phyloP scores from a whole-genome alignment of 176 grass and related monocot species.

The Oryza glaberrima region DNA sequence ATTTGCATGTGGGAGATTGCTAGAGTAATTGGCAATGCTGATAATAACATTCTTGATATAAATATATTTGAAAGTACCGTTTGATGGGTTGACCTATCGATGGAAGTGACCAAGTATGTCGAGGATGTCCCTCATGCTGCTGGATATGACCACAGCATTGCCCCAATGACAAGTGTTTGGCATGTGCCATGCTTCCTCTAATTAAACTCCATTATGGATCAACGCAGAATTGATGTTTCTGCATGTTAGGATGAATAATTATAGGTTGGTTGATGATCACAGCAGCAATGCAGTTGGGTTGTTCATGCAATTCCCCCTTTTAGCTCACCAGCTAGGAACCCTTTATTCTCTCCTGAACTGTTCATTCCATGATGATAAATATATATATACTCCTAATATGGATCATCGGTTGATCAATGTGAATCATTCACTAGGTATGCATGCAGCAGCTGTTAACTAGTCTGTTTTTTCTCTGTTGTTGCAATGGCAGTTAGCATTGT shows the following conservation, averaged over 20 bases:
- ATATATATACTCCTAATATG: no score
- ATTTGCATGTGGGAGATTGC: neutral
- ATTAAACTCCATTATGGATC: slow-evolving; percentile 14
- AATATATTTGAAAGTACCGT: neutral
- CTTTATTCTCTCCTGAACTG: neutral
- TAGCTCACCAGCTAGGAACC: slow-evolving; percentile 18
- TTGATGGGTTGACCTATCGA: slow-evolving; percentile 44
- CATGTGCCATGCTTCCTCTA: slow-evolving; percentile 50
- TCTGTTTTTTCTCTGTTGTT: slow-evolving; percentile 24
- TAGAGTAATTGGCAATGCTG: neutral
- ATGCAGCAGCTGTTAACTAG: neutral
- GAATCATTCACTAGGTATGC: neutral
- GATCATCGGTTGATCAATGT: neutral
- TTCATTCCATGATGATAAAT: neutral
- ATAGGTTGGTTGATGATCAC: slow-evolving; percentile 37
- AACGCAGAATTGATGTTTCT: slow-evolving; percentile 11
- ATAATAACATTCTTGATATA: neutral
- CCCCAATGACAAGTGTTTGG: slow-evolving; percentile 27
- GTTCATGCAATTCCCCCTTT: neutral
- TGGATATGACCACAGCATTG: slow-evolving; percentile 24
- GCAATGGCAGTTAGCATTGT: neutral
- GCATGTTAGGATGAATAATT: slow-evolving; percentile 48
- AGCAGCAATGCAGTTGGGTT: neutral
- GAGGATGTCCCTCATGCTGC: slow-evolving; percentile 32
- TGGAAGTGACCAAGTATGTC: slow-evolving; percentile 12